Conservation (phyloP, 306 rosid species). For the Boehmeria nivea region DNA sequence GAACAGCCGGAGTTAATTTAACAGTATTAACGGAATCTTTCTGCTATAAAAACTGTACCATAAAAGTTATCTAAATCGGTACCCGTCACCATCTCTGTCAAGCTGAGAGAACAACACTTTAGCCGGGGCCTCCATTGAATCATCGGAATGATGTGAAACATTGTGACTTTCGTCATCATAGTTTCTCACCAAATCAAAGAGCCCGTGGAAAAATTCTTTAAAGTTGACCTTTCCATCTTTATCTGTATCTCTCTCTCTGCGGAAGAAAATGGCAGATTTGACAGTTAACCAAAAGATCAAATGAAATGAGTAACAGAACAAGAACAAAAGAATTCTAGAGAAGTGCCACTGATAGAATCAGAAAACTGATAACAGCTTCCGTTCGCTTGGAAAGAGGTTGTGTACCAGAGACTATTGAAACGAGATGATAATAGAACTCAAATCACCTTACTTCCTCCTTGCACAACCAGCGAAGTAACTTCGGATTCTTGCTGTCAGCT, state of each 20-base stretch:
- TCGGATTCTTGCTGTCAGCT: constrained; percentile 78
- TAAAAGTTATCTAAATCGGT: constrained; percentile 22
- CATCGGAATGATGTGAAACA: constrained; percentile 46
- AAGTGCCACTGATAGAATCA: not conserved
- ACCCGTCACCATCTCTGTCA: constrained; percentile 94
- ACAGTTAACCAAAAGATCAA: constrained; percentile 27
- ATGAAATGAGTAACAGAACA: not conserved
- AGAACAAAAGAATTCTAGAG: not conserved
- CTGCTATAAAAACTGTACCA: constrained; percentile 9
- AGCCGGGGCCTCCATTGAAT: constrained; percentile 71
- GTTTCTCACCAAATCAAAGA: constrained; percentile 93
- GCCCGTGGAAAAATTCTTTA: constrained; percentile 93
- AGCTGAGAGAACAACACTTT: constrained; percentile 68
- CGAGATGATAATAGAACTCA: constrained; percentile 7
- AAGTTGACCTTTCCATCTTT: constrained; percentile 86
- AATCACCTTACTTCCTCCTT: constrained; percentile 88
- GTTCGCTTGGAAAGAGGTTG: no score
- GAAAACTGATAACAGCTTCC: no score
- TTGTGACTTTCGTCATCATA: constrained; percentile 73
- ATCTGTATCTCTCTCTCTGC: constrained; percentile 86
- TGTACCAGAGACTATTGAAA: not conserved
- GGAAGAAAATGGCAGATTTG: constrained; percentile 18
- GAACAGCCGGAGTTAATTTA: constrained; percentile 20
- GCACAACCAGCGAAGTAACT: constrained; percentile 80
- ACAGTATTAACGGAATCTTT: no score